These are phyloP conservation scores for Xerocomellus chrysenteron DNA, from an alignment of 768 basidiomycete genomes.

Conservation along the genomic window DNA sequence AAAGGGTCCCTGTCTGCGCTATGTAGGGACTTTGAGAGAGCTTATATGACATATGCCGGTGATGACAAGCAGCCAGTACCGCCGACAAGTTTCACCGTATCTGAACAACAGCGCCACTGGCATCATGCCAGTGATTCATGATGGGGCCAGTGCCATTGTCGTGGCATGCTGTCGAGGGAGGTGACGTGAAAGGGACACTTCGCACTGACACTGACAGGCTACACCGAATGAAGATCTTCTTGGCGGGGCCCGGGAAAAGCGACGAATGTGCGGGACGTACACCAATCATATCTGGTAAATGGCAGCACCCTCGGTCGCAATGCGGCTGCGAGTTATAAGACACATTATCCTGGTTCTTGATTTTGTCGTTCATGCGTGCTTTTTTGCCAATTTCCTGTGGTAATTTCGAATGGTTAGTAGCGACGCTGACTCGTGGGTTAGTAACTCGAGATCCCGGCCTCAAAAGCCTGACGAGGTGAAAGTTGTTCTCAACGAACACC, in stretches of 20 bases:
- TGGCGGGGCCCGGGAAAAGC: background rate
- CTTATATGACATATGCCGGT: background rate
- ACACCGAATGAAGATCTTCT: background rate
- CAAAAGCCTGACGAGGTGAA: slow-evolving; percentile 1
- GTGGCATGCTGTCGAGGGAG: background rate
- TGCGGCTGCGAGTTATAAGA: slow-evolving; percentile 15
- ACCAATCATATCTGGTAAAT: slow-evolving; percentile 13
- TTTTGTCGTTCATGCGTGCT: background rate
- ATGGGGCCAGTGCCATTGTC: background rate
- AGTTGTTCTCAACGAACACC: slow-evolving; percentile 56
- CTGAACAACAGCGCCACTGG: background rate
- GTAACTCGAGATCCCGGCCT: background rate
- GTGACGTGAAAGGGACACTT: background rate
- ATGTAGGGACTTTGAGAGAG: no score
- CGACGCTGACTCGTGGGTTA: background rate
- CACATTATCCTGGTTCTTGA: background rate
- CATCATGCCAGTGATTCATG: no score
- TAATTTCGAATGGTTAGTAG: slow-evolving; percentile 11
- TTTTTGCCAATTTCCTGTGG: background rate
- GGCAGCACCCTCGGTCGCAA: slow-evolving; percentile 5
- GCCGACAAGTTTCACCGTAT: background rate
- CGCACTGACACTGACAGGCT: background rate
- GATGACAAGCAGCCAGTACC: background rate
- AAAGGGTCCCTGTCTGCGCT: no score
- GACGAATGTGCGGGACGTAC: slow-evolving; percentile 22